Evolutionary conservation across 805 yeast genomes (phyloP), one percentile per base, ranked within the genome.

Genomic region (Sugiyamaella americana): DNA sequence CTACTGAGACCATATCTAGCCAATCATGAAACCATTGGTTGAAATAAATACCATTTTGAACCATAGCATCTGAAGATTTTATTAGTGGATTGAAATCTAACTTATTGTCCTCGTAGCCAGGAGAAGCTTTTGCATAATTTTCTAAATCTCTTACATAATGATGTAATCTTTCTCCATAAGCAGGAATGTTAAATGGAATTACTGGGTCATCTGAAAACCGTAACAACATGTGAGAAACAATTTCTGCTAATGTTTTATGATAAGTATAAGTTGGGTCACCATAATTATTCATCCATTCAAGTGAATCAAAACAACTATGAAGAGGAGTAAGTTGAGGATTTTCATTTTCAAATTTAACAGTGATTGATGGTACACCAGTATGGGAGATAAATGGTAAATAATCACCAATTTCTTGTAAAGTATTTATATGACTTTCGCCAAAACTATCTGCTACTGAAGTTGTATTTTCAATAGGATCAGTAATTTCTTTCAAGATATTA

Each of bases 131-230:
- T 1, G 65, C 59, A 44, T 56, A 56, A 10, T 42, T 35, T 34
- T 70, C 68, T 24, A 87, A 63, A 47, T 78, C 82, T 18, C 67
- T 62, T 11, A 72, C 58, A 51, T 74, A 74, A 1, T 63, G 58
- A 18, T 67, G 68, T 49, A 85, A 53, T 5, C 65, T 65, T 1
- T 66, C 59, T 4, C 76, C 75, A 49, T 78, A 71, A 4, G 68
- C 66, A 2, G 60, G 62, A 30, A 85, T 62, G 58, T 80, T 76
- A 54, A 74, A 83, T 2, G 95, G 95, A 16, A 89, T 68, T 36
- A 87, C 62, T 1, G 97, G 95, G 36, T 73, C 75, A 55, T 88
- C 95, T 0, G 80, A 75, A n/a, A 84, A 58, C 40, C 75, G 72
- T n/a, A 87, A 58, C 0, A 75, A 64, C 2, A 81, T 51, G 40